Evolutionary conservation across 1,284 basidiomycete species (phyloP), one percentile per base, ranked within the genome.

Genomic region (Naganishia sp.): DNA sequence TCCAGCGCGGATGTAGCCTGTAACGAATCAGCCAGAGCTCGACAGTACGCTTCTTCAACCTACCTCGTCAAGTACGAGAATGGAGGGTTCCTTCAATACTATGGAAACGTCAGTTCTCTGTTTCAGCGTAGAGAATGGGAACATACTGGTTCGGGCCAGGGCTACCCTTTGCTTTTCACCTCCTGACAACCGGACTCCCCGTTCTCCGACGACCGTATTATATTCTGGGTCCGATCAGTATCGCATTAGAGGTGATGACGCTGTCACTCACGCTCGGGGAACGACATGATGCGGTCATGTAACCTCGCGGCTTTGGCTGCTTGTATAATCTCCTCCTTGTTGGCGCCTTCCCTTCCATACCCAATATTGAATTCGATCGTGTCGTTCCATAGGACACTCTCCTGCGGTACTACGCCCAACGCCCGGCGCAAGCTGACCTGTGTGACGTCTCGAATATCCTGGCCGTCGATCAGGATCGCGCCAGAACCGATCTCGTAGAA

Each of bases 151-250:
- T 57, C 92, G 83, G 0, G 93, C 92, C 72, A 96, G 88, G 13
- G 92, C 89, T 13, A 93, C 89, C 3, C 89, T 84, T 74, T 93
- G 91, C 79, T 90, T 90, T 79, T 92, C 90, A n/a, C 88, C 86
- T 31, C 86, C 67, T 15, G 67, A 68, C 55, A 94, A 80, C 54
- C 90, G 82, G 16, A 93, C 86, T 39, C 92, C 92, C 36, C 92
- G 85, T 79, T 94, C 92, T 36, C 88, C 88, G 18, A 90, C 88
- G 60, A 84, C 82, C 33, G 92, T 94, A 39, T 89, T 84, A 76
- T 82, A 83, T 74, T 60, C 67, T 68, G 45, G 21, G 39, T 10
- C 50, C 2, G 11, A 4, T 33, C 25, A 31, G 48, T 57, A 16
- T 18, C 31, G 21, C 36, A 18, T 43, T 36, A 13, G 23, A 10